Evolutionary conservation across 352 stramenopile genomes (phyloP), one percentile per base, ranked within the genome.

Genomic region (Achlya hypogyna): DNA sequence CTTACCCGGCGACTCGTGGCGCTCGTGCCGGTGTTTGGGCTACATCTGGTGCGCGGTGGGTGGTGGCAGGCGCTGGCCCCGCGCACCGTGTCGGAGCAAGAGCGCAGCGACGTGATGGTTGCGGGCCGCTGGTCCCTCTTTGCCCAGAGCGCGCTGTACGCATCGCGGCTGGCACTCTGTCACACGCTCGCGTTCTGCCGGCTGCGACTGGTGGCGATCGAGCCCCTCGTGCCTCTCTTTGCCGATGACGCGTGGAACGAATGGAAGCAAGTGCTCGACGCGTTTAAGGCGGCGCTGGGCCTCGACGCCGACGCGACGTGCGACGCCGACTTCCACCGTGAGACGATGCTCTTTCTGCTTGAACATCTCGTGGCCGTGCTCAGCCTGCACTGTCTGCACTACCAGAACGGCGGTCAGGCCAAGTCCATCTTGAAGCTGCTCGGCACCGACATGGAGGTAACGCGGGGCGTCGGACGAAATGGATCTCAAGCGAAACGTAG

Each of bases 341-440:
- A 93, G 59, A 91, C 81, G 58, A 66, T 91, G 69, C 67, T 73
- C 14, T 93, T 93, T 51, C 70, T 89, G 42, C 74, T 87, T 20
- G 82, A 93, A 75, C 91, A 90, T 72, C 85, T 88, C 76, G 72
- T 82, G 18, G 76, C 88, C 22, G 73, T 91, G 59, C 72, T 91
- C 49, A 49, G 86, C 52, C 73, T 86, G 27, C 84, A 93, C 70
- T 84, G 90, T 31, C 65, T 73, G 25, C 84, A 91, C 73, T 90
- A 84, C 69, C 35, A 84, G 22, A 71, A 78, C 40, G 34, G 73
- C 27, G 76, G 84, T 45, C 62, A 69, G 2, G 66, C 72, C 45
- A 71, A 72, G 63, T 64, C 23, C 54, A 64, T 64, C 9, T 38
- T 64, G 16, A 31, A 34, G 22, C 23, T 38, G 22, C 35, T 64